Evolutionary conservation across 495 filamentous ascomycete species (phyloP).

Genomic region (Trichoderma orchidacearum): DNA sequence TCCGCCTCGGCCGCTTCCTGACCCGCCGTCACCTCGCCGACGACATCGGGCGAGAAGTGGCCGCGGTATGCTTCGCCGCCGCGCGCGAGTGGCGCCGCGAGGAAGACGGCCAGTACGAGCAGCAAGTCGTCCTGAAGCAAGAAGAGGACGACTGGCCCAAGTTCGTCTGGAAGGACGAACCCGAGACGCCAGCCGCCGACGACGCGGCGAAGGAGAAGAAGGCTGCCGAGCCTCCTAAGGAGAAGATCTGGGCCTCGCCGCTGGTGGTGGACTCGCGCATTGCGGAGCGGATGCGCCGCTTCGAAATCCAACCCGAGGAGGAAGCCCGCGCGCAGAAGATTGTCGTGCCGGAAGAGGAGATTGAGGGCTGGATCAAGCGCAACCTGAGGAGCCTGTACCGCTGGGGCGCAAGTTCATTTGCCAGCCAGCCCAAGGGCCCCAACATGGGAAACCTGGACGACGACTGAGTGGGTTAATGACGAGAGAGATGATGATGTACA

Average conservation of each 20-base stretch:
- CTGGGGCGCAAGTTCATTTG: constrained; percentile 20
- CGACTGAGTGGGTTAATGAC: background rate
- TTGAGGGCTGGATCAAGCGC: constrained; percentile 48
- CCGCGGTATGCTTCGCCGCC: constrained; percentile 62
- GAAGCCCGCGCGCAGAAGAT: constrained; percentile 53
- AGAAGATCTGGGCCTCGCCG: constrained; percentile 63
- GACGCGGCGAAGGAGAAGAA: constrained; percentile 8
- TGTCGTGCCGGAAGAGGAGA: constrained; percentile 48
- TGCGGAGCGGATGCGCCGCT: constrained; percentile 65
- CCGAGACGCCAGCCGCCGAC: constrained; percentile 43
- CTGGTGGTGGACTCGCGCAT: constrained; percentile 71
- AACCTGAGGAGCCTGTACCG: constrained; percentile 27
- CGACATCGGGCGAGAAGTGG: constrained; percentile 75
- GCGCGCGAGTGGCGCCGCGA: constrained; percentile 32
- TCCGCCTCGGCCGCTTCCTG: constrained; percentile 75
- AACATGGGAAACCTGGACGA: constrained; percentile 11
- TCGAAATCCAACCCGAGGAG: constrained; percentile 49
- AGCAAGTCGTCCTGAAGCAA: constrained; percentile 50
- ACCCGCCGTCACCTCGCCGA: constrained; percentile 79
- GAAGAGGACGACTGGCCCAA: constrained; percentile 90
- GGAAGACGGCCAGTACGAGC: constrained; percentile 38
- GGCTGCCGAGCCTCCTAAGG: constrained; percentile 16
- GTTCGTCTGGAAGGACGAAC: constrained; percentile 48
- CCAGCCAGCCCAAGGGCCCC: constrained; percentile 10
- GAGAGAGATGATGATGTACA: background rate